Percentiles rank a stretch among this genome's conserved stretches.
Conservation (phyloP, 1,284 basidiomycete genomes). For the Leccinum brunneo-olivaceum region DNA sequence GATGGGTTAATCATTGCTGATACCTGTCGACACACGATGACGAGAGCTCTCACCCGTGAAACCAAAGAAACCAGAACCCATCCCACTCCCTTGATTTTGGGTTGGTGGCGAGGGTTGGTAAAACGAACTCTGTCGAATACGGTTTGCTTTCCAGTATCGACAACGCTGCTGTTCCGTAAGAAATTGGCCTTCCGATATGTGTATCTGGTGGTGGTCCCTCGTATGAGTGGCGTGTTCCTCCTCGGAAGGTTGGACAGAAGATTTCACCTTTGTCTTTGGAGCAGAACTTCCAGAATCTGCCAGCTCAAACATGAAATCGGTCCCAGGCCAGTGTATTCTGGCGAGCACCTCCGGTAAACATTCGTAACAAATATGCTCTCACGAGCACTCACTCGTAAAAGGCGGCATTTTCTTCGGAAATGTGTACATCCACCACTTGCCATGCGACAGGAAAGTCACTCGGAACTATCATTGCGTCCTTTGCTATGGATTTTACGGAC, state of each 20-base stretch:
- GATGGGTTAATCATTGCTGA: background rate
- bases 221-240: constrained; percentile 1
- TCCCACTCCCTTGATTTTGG: constrained; percentile 10
- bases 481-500: constrained; percentile 18
- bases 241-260: background rate
- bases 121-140: constrained; percentile 25
- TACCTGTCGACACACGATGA: background rate
- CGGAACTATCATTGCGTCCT: constrained; percentile 15
- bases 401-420: constrained; percentile 24
- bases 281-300: constrained; percentile 21
- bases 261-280: constrained; percentile 28
- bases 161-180: constrained; percentile 24
- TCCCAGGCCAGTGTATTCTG: constrained; percentile 28
- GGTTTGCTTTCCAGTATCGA: constrained; percentile 26
- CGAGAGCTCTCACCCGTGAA: constrained; percentile 20
- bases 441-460: constrained; percentile 27
- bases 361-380: background rate
- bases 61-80: constrained; percentile 18
- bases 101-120: constrained; percentile 21
- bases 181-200: constrained; percentile 23
- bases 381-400: constrained; percentile 24
- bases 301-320: constrained; percentile 25
- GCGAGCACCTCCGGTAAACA: background rate
- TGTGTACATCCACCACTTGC: constrained; percentile 21
- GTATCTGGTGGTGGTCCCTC: constrained; percentile 8